A percentile compares a stretch with the other conserved stretches of the same genome.
Evolutionary conservation across 345 rosid genomes (phyloP).

Genomic region (Boechera divaricarpa): DNA sequence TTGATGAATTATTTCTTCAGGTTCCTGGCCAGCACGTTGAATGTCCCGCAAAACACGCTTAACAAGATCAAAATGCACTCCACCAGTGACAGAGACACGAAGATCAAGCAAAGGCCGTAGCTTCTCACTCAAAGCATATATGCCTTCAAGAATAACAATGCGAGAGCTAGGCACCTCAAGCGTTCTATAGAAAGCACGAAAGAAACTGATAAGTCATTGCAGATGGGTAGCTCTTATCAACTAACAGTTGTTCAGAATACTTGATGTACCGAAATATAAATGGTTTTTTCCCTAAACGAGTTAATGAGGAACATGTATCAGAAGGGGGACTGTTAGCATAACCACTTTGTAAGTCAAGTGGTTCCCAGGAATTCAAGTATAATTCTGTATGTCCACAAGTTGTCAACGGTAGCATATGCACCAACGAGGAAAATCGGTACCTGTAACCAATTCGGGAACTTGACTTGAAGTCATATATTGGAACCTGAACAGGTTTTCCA

Average conservation of each 20-base stretch:
- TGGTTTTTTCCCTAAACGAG: neutral
- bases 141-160: constrained; percentile 94
- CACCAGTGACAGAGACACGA: constrained; percentile 97
- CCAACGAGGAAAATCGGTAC: constrained; percentile 47
- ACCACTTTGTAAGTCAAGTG: constrained; percentile 11
- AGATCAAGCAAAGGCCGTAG: constrained; percentile 89
- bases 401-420: neutral
- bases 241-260: constrained; percentile 13
- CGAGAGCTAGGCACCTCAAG: constrained; percentile 92
- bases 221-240: constrained; percentile 22
- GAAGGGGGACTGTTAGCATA: neutral
- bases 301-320: neutral
- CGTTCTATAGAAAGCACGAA: constrained; percentile 58
- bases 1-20: constrained; percentile 98
- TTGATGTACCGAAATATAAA: neutral
- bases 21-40: constrained; percentile 98
- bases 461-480: constrained; percentile 91
- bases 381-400: neutral
- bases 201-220: constrained; percentile 26
- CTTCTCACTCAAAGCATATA: constrained; percentile 90
- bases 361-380: constrained; percentile 4
- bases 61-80: constrained; percentile 97
- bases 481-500: constrained; percentile 90
- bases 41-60: constrained; percentile 95
- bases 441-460: constrained; percentile 92